A percentile compares a stretch with the other conserved stretches of the same genome.
Conservation (phyloP, 805 yeast genomes). For the Priceomyces fermenticarens region DNA sequence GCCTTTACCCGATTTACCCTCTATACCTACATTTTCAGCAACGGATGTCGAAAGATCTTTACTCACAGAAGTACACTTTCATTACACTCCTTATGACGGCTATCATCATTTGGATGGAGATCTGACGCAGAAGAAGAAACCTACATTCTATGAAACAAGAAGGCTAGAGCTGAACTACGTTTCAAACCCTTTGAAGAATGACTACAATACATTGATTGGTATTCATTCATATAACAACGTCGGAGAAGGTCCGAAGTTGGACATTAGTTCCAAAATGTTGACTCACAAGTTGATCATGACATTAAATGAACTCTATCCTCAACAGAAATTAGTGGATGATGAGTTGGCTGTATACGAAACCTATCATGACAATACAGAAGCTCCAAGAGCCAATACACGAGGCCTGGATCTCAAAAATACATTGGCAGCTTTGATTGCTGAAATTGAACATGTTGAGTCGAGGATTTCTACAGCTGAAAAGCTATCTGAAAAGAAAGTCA, state of each 20-base stretch:
- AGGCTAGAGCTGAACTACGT: constrained; percentile 66
- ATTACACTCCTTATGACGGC: constrained; percentile 49
- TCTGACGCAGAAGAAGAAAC: constrained; percentile 15
- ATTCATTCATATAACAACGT: constrained; percentile 38
- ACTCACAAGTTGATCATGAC: constrained; percentile 65
- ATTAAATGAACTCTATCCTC: constrained; percentile 46
- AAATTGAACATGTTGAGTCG: constrained; percentile 40
- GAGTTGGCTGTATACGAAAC: constrained; percentile 35
- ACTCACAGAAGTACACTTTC: constrained; percentile 69
- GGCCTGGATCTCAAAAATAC: constrained; percentile 42
- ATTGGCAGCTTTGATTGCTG: constrained; percentile 43
- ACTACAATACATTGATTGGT: constrained; percentile 48
- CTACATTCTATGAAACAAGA: constrained; percentile 54
- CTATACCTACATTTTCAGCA: constrained; percentile 59
- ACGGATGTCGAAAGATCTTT: constrained; percentile 78
- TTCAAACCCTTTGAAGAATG: constrained; percentile 60
- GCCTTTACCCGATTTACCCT: constrained; percentile 77
- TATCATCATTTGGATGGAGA: constrained; percentile 24
- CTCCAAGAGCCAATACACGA: constrained; percentile 41
- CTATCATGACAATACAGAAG: constrained; percentile 40
- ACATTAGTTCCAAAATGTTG: constrained; percentile 29
- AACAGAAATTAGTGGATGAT: constrained; percentile 38
- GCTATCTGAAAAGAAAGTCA: constrained; percentile 26
- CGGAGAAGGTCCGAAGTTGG: constrained; percentile 28
- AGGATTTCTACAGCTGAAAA: constrained; percentile 34